Conservation (phyloP, 2,329 filamentous ascomycete genomes). For the Ceratocystis harringtonii region DNA sequence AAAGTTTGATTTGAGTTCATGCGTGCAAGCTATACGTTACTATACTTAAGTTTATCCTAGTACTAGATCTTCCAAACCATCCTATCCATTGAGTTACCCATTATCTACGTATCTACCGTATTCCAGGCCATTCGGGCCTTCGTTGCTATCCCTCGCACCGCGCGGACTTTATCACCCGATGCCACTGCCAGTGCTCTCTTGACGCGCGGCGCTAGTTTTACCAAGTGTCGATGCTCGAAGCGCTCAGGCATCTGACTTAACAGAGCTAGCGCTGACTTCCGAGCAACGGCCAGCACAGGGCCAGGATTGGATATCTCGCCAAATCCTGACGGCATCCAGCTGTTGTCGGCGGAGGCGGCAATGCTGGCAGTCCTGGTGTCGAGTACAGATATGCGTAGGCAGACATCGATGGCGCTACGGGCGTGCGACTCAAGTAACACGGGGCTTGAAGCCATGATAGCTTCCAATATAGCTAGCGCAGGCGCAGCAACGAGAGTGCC, state of each 20-base stretch:
- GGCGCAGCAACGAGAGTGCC: conserved; percentile 31
- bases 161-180: conserved; percentile 39
- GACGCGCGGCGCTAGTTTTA: conserved; percentile 31
- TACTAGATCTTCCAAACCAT: not conserved
- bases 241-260: conserved; percentile 32
- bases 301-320: not conserved
- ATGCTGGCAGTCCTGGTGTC: conserved; percentile 20
- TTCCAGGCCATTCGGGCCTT: conserved; percentile 36
- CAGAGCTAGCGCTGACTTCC: conserved; percentile 25
- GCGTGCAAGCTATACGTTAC: too few species aligned
- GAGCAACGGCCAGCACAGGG: not conserved
- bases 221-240: conserved; percentile 34
- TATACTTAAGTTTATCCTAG: too few species aligned
- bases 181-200: conserved; percentile 34
- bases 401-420: conserved; percentile 33
- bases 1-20: too few species aligned
- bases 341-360: conserved; percentile 19
- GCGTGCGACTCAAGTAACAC: conserved; percentile 34
- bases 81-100: conserved; percentile 23
- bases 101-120: conserved; percentile 5
- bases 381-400: conserved; percentile 27
- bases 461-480: conserved; percentile 34
- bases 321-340: conserved; percentile 23
- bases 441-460: conserved; percentile 33
- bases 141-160: conserved; percentile 36